phyloP scores from a whole-genome alignment of 2,329 filamentous ascomycete species.

The Calonectria pauciramosa region DNA sequence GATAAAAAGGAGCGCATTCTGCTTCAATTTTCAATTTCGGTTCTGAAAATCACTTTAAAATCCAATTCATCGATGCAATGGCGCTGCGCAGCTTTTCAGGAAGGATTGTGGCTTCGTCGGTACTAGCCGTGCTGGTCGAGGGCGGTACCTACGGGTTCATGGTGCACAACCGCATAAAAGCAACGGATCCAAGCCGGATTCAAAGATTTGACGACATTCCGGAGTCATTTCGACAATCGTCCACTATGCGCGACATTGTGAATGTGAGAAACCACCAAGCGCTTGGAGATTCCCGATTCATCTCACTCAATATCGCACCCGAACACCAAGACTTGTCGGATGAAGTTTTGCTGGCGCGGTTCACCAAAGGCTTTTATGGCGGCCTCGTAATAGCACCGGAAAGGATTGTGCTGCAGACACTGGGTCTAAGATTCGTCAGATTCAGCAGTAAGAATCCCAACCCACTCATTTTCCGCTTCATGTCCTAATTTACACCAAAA shows the following conservation, averaged over 20 bases:
- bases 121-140: slow-evolving; percentile 22
- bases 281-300: slow-evolving; percentile 41
- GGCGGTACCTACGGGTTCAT: slow-evolving; percentile 36
- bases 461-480: accelerated
- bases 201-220: slow-evolving; percentile 31
- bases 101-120: slow-evolving; percentile 33
- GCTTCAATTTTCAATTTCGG: too few species aligned
- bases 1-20: neutral
- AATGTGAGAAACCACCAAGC: slow-evolving; percentile 39
- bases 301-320: slow-evolving; percentile 39
- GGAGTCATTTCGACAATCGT: slow-evolving; percentile 42
- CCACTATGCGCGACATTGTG: slow-evolving; percentile 41
- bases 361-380: slow-evolving; percentile 48
- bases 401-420: slow-evolving; percentile 29
- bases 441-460: slow-evolving; percentile 32
- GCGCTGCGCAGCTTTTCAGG: slow-evolving; percentile 26
- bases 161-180: slow-evolving; percentile 28
- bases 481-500: neutral
- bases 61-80: slow-evolving; percentile 19
- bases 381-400: slow-evolving; percentile 48
- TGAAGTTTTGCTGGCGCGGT: slow-evolving; percentile 45
- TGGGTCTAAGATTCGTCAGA: slow-evolving; percentile 25
- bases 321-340: slow-evolving; percentile 36
- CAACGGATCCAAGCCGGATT: slow-evolving; percentile 33
- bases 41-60: neutral